Evolutionary conservation across 2,329 filamentous ascomycete genomes (phyloP).

Genomic region (Achaetomium macrosporum): DNA sequence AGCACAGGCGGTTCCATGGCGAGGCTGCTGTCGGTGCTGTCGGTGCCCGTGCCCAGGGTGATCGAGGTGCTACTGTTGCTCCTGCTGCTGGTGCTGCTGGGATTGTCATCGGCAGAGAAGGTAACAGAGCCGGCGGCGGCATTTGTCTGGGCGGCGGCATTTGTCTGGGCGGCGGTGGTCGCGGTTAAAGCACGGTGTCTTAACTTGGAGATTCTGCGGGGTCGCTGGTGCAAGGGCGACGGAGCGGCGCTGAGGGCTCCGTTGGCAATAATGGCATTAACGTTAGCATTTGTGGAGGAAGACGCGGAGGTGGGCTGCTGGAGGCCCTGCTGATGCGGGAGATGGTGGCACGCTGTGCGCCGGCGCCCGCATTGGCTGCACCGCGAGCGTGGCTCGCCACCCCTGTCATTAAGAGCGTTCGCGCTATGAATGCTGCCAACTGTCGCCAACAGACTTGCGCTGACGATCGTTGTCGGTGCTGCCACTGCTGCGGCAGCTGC

Average conservation of each 20-base stretch:
- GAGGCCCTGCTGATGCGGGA: slow-evolving; percentile 11
- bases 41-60: background rate
- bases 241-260: slow-evolving; percentile 24
- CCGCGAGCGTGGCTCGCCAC: slow-evolving; percentile 20
- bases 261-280: slow-evolving; percentile 16
- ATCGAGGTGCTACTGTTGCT: background rate
- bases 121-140: slow-evolving; percentile 2
- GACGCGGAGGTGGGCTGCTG: slow-evolving; percentile 12
- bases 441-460: slow-evolving; percentile 14
- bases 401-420: slow-evolving; percentile 16
- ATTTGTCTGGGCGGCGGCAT: slow-evolving; percentile 11
- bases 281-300: slow-evolving; percentile 9
- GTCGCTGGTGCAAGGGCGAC: slow-evolving; percentile 19
- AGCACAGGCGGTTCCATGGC: slow-evolving; percentile 46
- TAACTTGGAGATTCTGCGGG: slow-evolving; percentile 28
- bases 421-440: slow-evolving; percentile 6
- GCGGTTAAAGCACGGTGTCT: slow-evolving; percentile 25
- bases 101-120: background rate
- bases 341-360: slow-evolving; percentile 21
- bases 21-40: slow-evolving; percentile 9
- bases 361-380: slow-evolving; percentile 26
- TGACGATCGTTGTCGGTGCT: slow-evolving; percentile 5
- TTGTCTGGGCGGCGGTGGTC: slow-evolving; percentile 12
- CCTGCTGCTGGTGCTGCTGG: background rate
- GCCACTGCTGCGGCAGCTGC: slow-evolving; percentile 4